Percentiles rank a stretch among this genome's conserved stretches.
Evolutionary conservation across 2,329 filamentous ascomycete genomes (phyloP).

Genomic region (Colletotrichum noveboracense): DNA sequence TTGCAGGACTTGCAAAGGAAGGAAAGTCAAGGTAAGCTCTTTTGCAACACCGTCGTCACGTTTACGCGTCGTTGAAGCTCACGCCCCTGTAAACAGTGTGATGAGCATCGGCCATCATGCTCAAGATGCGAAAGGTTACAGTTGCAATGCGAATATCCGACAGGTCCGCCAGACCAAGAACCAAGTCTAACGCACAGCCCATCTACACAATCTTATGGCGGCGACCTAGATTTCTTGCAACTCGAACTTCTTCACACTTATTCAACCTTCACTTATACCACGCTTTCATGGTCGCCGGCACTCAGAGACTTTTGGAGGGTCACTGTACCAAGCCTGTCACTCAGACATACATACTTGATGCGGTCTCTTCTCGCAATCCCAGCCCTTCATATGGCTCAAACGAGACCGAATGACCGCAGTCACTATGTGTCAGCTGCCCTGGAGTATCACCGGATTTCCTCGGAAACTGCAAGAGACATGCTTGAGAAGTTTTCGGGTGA

Average conservation of each 20-base stretch:
- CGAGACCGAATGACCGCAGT: background rate
- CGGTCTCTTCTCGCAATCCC: background rate
- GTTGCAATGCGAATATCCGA: background rate
- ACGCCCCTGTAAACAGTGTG: background rate
- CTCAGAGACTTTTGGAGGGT: conserved; percentile 7
- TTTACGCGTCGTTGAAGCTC: background rate
- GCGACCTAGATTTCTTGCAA: background rate
- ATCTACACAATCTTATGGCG: background rate
- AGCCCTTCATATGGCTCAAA: background rate
- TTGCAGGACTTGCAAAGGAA: background rate
- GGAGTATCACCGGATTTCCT: background rate
- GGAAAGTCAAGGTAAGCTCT: conserved; percentile 2
- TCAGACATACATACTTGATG: conserved; percentile 3
- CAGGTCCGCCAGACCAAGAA: background rate
- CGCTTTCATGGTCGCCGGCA: background rate
- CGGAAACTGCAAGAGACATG: background rate
- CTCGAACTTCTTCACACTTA: conserved; percentile 9
- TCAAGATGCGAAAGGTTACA: background rate
- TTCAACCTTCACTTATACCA: background rate
- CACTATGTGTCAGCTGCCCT: background rate
- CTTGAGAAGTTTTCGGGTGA: background rate
- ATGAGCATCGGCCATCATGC: background rate
- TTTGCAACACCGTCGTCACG: background rate
- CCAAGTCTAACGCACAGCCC: accelerated
- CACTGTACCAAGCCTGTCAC: background rate